phyloP scores from a whole-genome alignment of 129 eudicot species.

The Flaveria ramosissima region DNA sequence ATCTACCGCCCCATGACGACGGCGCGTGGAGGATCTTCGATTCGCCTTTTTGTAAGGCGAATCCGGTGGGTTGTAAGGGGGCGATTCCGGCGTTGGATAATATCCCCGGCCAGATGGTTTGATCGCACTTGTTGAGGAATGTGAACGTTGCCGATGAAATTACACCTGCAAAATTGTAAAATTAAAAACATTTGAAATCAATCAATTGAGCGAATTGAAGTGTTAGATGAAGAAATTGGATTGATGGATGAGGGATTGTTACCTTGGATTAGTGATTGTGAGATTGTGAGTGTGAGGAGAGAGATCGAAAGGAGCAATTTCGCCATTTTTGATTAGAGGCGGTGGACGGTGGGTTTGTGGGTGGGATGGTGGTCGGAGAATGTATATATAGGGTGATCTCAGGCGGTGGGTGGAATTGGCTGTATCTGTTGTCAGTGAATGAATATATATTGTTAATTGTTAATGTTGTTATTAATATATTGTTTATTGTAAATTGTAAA shows the following conservation, averaged over 20 bases:
- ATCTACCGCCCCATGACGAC: constrained; percentile 73
- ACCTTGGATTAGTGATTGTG: constrained; percentile 32
- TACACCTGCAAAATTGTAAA: constrained; percentile 54
- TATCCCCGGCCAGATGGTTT: constrained; percentile 85
- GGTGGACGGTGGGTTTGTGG: constrained; percentile 13
- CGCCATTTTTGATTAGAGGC: constrained; percentile 24
- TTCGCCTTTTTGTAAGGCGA: constrained; percentile 56
- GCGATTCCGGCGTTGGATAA: constrained; percentile 77
- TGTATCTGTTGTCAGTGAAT: neutral
- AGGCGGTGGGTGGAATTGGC: constrained; percentile 28
- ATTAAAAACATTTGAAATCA: too few relatives aligned
- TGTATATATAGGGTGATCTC: constrained; percentile 12
- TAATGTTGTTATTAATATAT: too few relatives aligned
- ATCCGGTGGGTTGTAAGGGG: constrained; percentile 63
- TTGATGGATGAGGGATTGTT: neutral
- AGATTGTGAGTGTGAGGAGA: constrained; percentile 18
- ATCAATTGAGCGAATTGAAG: neutral
- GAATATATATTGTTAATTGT: too few relatives aligned
- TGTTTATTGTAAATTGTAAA: too few relatives aligned
- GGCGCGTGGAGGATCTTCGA: constrained; percentile 48
- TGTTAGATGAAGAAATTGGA: neutral
- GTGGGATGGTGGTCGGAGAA: constrained; percentile 26
- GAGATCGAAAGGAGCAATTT: constrained; percentile 9
- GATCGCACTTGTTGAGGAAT: constrained; percentile 61
- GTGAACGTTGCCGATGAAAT: constrained; percentile 60